A percentile compares a stretch with the other conserved stretches of the same genome.
Evolutionary conservation across 2,329 filamentous ascomycete species (phyloP).

Genomic region (Ophiostoma montium): DNA sequence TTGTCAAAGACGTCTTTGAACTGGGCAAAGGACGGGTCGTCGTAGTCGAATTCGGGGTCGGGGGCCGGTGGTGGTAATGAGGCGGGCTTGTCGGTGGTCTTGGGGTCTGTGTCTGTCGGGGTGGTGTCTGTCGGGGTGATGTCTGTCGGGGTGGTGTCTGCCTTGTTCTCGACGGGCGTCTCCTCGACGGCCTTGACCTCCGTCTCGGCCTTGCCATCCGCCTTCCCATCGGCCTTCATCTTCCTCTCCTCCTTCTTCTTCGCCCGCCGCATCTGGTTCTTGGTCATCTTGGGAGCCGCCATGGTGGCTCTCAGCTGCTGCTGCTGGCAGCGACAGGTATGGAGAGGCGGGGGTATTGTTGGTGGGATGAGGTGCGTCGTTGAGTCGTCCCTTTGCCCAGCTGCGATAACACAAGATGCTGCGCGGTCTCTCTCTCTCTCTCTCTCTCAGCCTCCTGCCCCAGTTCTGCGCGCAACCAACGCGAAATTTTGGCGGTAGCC

Average conservation of each 20-base stretch:
- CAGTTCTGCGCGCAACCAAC: slow-evolving; percentile 1
- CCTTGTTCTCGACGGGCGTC: no score
- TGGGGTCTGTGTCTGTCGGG: slow-evolving; percentile 18
- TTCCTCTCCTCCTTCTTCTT: slow-evolving; percentile 91
- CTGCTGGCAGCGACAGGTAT: no score
- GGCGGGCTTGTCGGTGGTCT: slow-evolving; percentile 5
- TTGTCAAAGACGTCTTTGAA: slow-evolving; percentile 72
- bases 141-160: not conserved
- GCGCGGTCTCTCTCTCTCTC: no score
- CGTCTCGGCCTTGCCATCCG: not conserved
- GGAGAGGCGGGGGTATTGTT: no score
- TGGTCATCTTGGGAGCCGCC: slow-evolving; percentile 63
- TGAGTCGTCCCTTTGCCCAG: no score
- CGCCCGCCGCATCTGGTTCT: slow-evolving; percentile 84
- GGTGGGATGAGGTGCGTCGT: no score
- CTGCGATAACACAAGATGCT: no score
- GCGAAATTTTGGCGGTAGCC: slow-evolving; percentile 10
- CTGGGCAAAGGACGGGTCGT: slow-evolving; percentile 68
- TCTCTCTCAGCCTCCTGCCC: not conserved
- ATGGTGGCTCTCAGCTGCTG: slow-evolving; percentile 26
- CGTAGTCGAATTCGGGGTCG: slow-evolving; percentile 33
- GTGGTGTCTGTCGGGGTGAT: not conserved
- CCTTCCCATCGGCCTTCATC: slow-evolving; percentile 29
- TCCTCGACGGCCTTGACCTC: no score
- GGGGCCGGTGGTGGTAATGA: slow-evolving; percentile 27